Conservation (phyloP, 2,329 filamentous ascomycete species). For the Botrytis pseudocinerea region DNA sequence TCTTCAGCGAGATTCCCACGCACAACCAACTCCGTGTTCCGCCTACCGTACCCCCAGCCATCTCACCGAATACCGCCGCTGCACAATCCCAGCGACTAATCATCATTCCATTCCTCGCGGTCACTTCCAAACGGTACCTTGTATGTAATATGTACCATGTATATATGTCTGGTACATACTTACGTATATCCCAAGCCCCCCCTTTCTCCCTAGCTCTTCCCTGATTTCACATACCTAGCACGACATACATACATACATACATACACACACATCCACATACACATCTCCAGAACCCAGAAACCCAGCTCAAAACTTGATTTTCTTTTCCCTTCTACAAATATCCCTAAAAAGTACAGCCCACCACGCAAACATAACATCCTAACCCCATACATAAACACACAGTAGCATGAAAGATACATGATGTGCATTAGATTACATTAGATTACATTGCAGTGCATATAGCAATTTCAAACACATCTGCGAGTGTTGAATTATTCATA, state of each 20-base stretch:
- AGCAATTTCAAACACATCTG: background rate
- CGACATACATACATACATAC: background rate
- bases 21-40: background rate
- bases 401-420: background rate
- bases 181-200: background rate
- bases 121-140: background rate
- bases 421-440: background rate
- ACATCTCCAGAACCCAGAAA: background rate
- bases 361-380: background rate
- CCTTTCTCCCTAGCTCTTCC: background rate
- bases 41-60: background rate
- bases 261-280: too few relatives aligned
- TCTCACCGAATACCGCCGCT: conserved; percentile 13
- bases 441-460: background rate
- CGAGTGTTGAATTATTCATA: background rate
- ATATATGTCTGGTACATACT: background rate
- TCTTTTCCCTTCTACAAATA: background rate
- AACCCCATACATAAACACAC: background rate
- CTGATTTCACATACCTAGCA: background rate
- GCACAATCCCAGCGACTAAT: background rate
- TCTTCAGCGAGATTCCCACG: too few relatives aligned
- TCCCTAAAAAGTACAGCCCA: background rate
- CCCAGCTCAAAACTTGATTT: background rate
- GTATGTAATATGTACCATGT: background rate
- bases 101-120: background rate